A percentile compares a stretch with the other conserved stretches of the same genome.
phyloP scores from a whole-genome alignment of 768 basidiomycete genomes.

The Dacryopinax spathularia region DNA sequence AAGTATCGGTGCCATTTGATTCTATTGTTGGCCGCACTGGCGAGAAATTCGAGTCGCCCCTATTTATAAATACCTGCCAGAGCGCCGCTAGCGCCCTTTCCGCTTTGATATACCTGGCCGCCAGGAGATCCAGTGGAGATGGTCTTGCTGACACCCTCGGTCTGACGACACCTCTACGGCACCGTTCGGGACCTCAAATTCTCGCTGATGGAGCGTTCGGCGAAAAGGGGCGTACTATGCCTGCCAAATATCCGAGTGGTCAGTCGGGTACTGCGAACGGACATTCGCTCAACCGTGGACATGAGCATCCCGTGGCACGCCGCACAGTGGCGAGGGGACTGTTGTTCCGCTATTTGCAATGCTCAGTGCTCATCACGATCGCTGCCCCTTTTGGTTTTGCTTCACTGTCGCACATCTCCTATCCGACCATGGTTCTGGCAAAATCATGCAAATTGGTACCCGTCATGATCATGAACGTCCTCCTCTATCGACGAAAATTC shows the following conservation, averaged over 20 bases:
- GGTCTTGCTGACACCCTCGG: slow-evolving; percentile 48
- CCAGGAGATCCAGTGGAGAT: slow-evolving; percentile 42
- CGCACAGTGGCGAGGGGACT: slow-evolving; percentile 26
- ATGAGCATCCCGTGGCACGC: slow-evolving; percentile 22
- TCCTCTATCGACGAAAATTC: slow-evolving; percentile 86
- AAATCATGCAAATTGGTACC: slow-evolving; percentile 99
- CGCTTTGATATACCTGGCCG: slow-evolving; percentile 58
- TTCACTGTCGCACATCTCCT: slow-evolving; percentile 86
- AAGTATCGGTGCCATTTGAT: slow-evolving; percentile 76
- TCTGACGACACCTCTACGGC: slow-evolving; percentile 26
- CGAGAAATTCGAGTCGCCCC: slow-evolving; percentile 68
- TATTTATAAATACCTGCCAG: slow-evolving; percentile 77
- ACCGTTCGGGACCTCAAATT: slow-evolving; percentile 14
- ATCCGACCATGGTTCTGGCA: slow-evolving; percentile 96
- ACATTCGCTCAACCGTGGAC: slow-evolving; percentile 20
- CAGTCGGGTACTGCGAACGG: slow-evolving; percentile 24
- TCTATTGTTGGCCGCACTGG: slow-evolving; percentile 43
- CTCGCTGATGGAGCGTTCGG: slow-evolving; percentile 15
- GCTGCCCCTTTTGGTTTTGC: slow-evolving; percentile 96
- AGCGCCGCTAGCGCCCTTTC: slow-evolving; percentile 63
- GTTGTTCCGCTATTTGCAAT: slow-evolving; percentile 65
- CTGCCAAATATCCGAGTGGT: too few species aligned
- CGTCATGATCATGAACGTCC: slow-evolving; percentile 92
- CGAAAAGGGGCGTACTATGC: slow-evolving; percentile 23
- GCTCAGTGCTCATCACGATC: slow-evolving; percentile 71